Evolutionary conservation across 208 protist genomes (phyloP).

Genomic region (Leishmania aethiopica): DNA sequence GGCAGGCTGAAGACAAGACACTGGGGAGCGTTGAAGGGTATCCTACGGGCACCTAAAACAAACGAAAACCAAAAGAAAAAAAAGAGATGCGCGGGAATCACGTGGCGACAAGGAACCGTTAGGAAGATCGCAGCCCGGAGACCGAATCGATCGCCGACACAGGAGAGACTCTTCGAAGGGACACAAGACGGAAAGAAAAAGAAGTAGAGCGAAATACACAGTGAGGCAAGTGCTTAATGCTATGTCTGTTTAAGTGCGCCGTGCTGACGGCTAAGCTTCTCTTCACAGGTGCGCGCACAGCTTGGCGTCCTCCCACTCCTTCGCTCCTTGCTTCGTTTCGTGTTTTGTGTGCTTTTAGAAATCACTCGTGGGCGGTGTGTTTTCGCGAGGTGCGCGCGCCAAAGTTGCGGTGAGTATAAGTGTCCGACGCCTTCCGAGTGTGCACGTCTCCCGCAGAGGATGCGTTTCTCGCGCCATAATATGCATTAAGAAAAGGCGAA

Average conservation of each 20-base stretch:
- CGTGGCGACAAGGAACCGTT: background rate
- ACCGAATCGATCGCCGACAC: no score
- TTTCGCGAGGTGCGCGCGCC: background rate
- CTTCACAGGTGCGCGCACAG: background rate
- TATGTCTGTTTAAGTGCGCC: background rate
- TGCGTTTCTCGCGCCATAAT: background rate
- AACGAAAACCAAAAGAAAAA: background rate
- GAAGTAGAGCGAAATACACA: conserved; percentile 15
- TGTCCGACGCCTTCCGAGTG: background rate
- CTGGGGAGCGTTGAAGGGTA: background rate
- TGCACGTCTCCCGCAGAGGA: background rate
- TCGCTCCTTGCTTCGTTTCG: background rate
- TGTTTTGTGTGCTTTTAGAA: background rate
- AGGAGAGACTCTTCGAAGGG: background rate
- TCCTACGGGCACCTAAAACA: background rate
- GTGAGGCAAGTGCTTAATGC: background rate
- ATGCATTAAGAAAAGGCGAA: background rate
- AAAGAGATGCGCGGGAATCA: background rate
- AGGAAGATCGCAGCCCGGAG: background rate
- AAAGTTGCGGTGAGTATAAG: background rate
- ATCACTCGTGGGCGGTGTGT: background rate
- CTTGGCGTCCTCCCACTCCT: background rate
- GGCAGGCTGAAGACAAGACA: background rate
- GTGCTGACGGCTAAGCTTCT: background rate
- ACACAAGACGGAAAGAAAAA: background rate